A percentile compares a stretch with the other conserved stretches of the same genome.
Evolutionary conservation across 129 eudicot species (phyloP).

Genomic region (Dittrichia graveolens): DNA sequence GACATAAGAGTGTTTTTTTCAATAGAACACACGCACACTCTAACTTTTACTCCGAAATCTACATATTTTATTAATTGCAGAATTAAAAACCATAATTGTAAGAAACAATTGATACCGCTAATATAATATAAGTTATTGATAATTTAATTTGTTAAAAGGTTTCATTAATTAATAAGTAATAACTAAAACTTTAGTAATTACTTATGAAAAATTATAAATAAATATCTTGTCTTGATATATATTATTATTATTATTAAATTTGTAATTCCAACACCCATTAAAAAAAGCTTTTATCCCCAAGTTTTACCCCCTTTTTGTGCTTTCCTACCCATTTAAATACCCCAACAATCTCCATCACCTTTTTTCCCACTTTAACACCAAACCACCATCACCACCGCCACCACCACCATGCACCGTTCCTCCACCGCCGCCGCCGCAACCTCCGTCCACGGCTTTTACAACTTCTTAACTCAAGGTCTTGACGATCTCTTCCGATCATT

Average conservation of each 20-base stretch:
- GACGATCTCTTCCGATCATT: slow-evolving; percentile 63
- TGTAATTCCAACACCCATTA: slow-evolving; percentile 30
- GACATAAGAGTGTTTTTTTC: no score
- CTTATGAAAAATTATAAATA: no score
- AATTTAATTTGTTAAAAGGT: no score
- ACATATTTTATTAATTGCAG: no score
- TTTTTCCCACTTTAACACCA: slow-evolving; percentile 34
- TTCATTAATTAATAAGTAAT: no score
- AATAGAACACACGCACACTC: no score
- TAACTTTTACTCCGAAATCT: no score
- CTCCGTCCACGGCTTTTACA: slow-evolving; percentile 70
- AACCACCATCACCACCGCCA: slow-evolving; percentile 14
- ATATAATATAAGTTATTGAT: no score
- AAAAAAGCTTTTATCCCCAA: slow-evolving; percentile 25
- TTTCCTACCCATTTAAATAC: slow-evolving; percentile 35
- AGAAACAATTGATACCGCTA: no score
- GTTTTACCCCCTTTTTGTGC: slow-evolving; percentile 37
- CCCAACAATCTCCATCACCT: slow-evolving; percentile 50
- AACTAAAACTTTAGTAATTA: no score
- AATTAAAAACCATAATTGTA: no score
- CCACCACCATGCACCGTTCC: slow-evolving; percentile 28
- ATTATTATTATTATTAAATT: slow-evolving; percentile 2
- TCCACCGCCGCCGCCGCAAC: slow-evolving; percentile 38
- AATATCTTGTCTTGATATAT: background rate
- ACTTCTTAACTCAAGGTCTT: slow-evolving; percentile 53